Conservation (phyloP, 495 filamentous ascomycete species). For the Penicillium egyptiacum region DNA sequence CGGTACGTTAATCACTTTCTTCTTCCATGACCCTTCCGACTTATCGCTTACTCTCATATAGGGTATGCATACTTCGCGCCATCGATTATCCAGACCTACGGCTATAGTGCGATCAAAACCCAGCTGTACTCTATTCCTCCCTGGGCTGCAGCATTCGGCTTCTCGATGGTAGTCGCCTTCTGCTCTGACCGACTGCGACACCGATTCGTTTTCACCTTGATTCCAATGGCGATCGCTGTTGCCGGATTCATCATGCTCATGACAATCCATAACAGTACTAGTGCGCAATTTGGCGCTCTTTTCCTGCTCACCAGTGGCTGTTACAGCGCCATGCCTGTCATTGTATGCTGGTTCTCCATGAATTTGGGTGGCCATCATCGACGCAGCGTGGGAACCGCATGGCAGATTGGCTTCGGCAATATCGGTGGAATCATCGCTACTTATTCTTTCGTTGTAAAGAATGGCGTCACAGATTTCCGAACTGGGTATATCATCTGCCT, state of each 20-base stretch:
- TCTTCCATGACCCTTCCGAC: background rate
- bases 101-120: slow-evolving; percentile 66
- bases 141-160: slow-evolving; percentile 74
- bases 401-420: slow-evolving; percentile 93
- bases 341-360: slow-evolving; percentile 93
- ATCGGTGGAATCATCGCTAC: slow-evolving; percentile 88
- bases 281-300: slow-evolving; percentile 69
- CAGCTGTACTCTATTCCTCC: slow-evolving; percentile 84
- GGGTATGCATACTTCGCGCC: slow-evolving; percentile 76
- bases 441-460: slow-evolving; percentile 71
- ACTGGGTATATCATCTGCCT: slow-evolving; percentile 79
- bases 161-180: slow-evolving; percentile 71
- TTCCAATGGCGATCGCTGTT: slow-evolving; percentile 63
- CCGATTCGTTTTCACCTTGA: slow-evolving; percentile 71
- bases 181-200: slow-evolving; percentile 67
- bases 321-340: slow-evolving; percentile 76
- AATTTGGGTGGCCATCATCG: slow-evolving; percentile 87
- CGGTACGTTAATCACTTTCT: slow-evolving; percentile 47
- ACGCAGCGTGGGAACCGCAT: slow-evolving; percentile 78
- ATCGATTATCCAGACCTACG: slow-evolving; percentile 68
- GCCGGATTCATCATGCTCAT: slow-evolving; percentile 73
- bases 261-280: slow-evolving; percentile 54
- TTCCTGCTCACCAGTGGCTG: slow-evolving; percentile 65
- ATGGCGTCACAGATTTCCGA: slow-evolving; percentile 64
- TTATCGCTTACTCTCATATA: slow-evolving; percentile 22